Percentiles rank a stretch among this genome's conserved stretches.
Evolutionary conservation across 176 grass and related monocot genomes (phyloP).

Genomic region (Avena sativa): DNA sequence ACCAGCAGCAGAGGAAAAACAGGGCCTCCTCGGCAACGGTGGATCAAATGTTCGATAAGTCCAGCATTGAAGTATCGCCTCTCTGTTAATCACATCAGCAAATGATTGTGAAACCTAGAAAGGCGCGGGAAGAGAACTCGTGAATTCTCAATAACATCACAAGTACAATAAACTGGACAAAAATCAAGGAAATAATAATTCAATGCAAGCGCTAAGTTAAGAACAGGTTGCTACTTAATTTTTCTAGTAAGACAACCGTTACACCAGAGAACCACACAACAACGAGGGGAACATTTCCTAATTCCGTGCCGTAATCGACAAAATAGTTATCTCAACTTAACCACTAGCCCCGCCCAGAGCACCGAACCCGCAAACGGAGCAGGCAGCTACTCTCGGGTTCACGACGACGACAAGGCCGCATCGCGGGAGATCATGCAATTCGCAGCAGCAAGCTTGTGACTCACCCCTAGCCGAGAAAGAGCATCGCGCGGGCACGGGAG

Average conservation of each 20-base stretch:
- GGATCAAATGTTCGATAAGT: conserved; percentile 35
- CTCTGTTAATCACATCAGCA: conserved; percentile 28
- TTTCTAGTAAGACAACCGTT: no score
- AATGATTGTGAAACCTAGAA: conserved; percentile 21
- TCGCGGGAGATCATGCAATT: background rate
- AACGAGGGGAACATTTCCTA: background rate
- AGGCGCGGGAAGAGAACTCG: background rate
- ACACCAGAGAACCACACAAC: background rate
- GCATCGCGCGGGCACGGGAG: conserved; percentile 2
- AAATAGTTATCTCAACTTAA: background rate
- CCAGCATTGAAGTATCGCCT: conserved; percentile 31
- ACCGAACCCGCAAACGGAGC: background rate
- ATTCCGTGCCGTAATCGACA: background rate
- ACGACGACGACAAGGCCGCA: background rate
- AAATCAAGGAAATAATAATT: background rate
- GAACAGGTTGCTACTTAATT: no score
- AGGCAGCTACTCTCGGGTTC: background rate
- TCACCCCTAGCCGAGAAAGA: background rate
- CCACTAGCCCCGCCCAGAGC: background rate
- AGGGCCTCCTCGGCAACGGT: conserved; percentile 9
- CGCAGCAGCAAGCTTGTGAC: background rate
- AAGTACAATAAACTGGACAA: conserved; percentile 5
- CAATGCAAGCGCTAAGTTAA: background rate
- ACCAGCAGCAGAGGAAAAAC: conserved; percentile 25
- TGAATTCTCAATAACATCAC: background rate